Evolutionary conservation across 2,329 filamentous ascomycete species (phyloP).

Genomic region (Colletotrichum tofieldiae): DNA sequence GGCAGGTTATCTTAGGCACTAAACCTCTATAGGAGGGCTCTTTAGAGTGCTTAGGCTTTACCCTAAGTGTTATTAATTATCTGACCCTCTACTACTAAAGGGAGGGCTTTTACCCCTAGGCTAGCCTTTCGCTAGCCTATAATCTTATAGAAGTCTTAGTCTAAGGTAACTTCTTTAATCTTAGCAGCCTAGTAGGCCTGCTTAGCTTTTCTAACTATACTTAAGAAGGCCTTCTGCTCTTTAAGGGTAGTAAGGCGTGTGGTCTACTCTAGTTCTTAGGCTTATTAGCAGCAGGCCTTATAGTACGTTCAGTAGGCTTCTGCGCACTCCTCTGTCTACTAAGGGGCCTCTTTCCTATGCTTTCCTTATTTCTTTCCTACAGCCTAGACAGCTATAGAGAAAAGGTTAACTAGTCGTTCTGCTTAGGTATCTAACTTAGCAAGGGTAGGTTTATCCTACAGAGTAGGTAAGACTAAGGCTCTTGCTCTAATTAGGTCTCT

Average conservation of each 20-base stretch:
- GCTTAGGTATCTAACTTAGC: background rate
- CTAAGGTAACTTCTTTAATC: background rate
- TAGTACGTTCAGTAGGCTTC: background rate
- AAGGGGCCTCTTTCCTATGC: background rate
- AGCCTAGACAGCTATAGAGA: background rate
- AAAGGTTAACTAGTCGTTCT: background rate
- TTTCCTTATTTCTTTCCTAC: background rate
- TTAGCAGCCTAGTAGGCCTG: slow-evolving; percentile 10
- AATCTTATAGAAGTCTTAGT: slow-evolving; percentile 14
- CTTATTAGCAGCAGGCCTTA: background rate
- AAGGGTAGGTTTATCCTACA: background rate
- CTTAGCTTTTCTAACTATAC: slow-evolving; percentile 5
- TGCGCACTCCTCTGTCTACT: background rate
- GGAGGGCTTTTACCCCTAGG: slow-evolving; percentile 6
- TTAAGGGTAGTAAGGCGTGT: background rate
- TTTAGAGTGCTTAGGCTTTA: slow-evolving; percentile 6
- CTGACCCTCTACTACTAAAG: slow-evolving; percentile 4
- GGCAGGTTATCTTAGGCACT: background rate
- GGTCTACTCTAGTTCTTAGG: background rate
- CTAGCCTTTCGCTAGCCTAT: slow-evolving; percentile 8
- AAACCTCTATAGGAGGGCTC: slow-evolving; percentile 18
- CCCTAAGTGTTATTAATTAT: background rate
- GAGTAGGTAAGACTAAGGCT: background rate
- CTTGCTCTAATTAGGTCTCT: background rate
- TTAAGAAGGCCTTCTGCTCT: slow-evolving; percentile 18